A percentile compares a stretch with the other conserved stretches of the same genome.
Evolutionary conservation across 805 yeast genomes (phyloP).

Genomic region (Phaffomyces thermotolerans): DNA sequence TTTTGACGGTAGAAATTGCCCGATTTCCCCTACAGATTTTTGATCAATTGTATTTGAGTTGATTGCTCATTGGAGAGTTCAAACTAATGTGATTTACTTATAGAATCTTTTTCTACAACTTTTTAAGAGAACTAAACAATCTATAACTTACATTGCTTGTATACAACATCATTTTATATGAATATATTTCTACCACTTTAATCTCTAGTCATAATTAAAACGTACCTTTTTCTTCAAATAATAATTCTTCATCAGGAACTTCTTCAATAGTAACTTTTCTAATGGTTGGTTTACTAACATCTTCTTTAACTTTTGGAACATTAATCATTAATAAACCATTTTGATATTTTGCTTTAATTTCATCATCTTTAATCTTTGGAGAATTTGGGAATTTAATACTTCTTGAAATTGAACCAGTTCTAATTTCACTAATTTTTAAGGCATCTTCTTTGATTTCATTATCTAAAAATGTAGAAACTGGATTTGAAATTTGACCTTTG

Average conservation of each 20-base stretch:
- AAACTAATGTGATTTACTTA: too few relatives aligned
- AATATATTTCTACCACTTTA: too few relatives aligned
- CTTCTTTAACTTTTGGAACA: slow-evolving; percentile 38
- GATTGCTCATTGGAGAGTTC: too few relatives aligned
- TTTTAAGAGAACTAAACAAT: too few relatives aligned
- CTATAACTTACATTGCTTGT: too few relatives aligned
- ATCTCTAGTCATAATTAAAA: too few relatives aligned
- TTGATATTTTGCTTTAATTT: slow-evolving; percentile 43
- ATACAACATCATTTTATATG: too few relatives aligned
- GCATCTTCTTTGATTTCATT: too few relatives aligned
- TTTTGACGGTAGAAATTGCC: too few relatives aligned
- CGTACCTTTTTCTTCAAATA: slow-evolving; percentile 28
- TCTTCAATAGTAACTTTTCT: slow-evolving; percentile 40
- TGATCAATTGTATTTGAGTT: too few relatives aligned
- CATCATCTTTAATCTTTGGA: slow-evolving; percentile 46
- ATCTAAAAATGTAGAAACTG: slow-evolving; percentile 7
- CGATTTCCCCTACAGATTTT: too few relatives aligned
- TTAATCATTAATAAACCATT: slow-evolving; percentile 49
- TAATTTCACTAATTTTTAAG: slow-evolving; percentile 42
- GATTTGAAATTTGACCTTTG: slow-evolving; percentile 36
- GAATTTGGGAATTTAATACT: slow-evolving; percentile 46
- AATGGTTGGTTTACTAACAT: slow-evolving; percentile 30
- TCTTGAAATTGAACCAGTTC: slow-evolving; percentile 52
- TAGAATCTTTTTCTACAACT: too few relatives aligned
- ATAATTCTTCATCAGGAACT: slow-evolving; percentile 41